phyloP scores from a whole-genome alignment of 148 eudicot genomes.

The Camellia granthamiana region DNA sequence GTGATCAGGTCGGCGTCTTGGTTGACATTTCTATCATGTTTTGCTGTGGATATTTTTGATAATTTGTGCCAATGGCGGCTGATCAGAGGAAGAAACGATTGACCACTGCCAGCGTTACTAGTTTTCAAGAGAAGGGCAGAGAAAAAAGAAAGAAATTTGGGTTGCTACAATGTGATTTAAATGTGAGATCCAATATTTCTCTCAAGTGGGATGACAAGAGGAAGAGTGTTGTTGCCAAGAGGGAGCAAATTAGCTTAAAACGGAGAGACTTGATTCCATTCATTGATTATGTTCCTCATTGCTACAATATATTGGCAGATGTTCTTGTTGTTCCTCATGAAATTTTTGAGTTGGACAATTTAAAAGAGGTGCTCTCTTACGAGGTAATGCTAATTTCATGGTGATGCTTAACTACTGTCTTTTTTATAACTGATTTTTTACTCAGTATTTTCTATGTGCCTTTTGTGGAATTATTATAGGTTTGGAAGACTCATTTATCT shows the following conservation, averaged over 20 bases:
- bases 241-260: constrained; percentile 72
- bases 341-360: constrained; percentile 58
- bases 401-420: constrained; percentile 9
- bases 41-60: constrained; percentile 24
- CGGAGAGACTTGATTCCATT: constrained; percentile 56
- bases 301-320: constrained; percentile 57
- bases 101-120: constrained; percentile 25
- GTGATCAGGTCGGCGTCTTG: neutral
- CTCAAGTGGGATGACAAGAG: constrained; percentile 86
- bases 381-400: constrained; percentile 45
- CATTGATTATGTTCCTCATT: constrained; percentile 31
- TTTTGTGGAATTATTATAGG: constrained; percentile 39
- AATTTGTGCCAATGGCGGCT: constrained; percentile 59
- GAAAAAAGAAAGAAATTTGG: constrained; percentile 56
- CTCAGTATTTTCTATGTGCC: neutral
- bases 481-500: constrained; percentile 67
- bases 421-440: neutral
- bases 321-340: constrained; percentile 62
- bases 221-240: constrained; percentile 67
- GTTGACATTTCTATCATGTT: constrained; percentile 8
- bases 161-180: constrained; percentile 35
- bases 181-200: constrained; percentile 47
- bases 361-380: constrained; percentile 58
- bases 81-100: constrained; percentile 75
- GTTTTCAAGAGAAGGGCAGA: constrained; percentile 39